Evolutionary conservation across 2,329 filamentous ascomycete species (phyloP), one percentile per base, ranked within the genome.

Genomic region (Monilinia polystroma): DNA sequence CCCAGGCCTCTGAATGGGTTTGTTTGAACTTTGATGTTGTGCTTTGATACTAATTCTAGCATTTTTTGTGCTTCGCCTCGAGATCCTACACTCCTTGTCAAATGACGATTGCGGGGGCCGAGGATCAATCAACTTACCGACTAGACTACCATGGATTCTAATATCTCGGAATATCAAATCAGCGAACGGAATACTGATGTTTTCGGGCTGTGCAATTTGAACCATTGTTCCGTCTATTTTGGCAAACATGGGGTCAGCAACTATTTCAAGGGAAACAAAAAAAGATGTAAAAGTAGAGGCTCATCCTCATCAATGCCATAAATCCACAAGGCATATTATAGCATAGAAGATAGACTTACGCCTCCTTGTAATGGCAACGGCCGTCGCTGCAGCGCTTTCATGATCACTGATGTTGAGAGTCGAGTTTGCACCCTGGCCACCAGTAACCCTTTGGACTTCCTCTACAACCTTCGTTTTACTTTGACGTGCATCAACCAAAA

Each of bases 81-180:
- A 12, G 79, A 81, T 57, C 76, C 78, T 63, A 81, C n/a, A 26
- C 38, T 56, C n/a, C 41, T 53, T 20, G 45, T 65, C 38, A 51
- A 35, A 38, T 64, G 26, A 64, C 32, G n/a, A 59, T 49, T 26
- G 41, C 55, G 63, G 63, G 63, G 63, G 43, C 53, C 41, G 29
- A 51, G 53, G 20, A 65, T 35, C 63, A 38, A 18, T 18, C 32
- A 49, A 69, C 69, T 66, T 56, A 70, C 72, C 67, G 26, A 57
- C 76, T 43, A 85, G 71, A 51, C 77, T 80, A 4, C 84, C 83
- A 26, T 79, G 78, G 29, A 86, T 75, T 54, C 78, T 75, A 32
- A 86, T 81, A 71, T 86, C 84, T 8, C 84, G 77, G 72, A 85
- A 84, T 49, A 86, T 77, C 8, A 86, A 71, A 71, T 86, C 82